phyloP scores from a whole-genome alignment of 805 yeast species.

The Metschnikowia proteae region DNA sequence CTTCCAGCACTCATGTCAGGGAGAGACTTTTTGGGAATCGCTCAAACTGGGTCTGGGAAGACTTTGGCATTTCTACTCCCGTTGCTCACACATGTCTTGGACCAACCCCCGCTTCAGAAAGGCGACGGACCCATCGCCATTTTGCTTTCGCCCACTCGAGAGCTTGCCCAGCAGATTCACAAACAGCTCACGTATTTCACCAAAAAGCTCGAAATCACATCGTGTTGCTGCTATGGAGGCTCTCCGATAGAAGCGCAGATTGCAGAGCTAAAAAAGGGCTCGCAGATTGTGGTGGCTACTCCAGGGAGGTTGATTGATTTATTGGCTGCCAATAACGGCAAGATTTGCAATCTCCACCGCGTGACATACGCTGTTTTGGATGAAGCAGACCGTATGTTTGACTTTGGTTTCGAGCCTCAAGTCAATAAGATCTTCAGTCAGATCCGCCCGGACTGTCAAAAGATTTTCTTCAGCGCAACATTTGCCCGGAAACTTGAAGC shows the following conservation, averaged over 20 bases:
- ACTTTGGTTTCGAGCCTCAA: conserved; percentile 96
- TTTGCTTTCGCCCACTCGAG: conserved; percentile 88
- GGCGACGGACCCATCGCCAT: conserved; percentile 78
- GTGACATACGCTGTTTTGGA: conserved; percentile 85
- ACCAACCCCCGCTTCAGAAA: conserved; percentile 51
- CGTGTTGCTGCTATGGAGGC: conserved; percentile 89
- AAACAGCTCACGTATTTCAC: conserved; percentile 62
- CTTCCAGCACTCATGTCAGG: conserved; percentile 90
- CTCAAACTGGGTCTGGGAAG: conserved; percentile 96
- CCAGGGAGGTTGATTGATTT: conserved; percentile 94
- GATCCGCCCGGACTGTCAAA: conserved; percentile 81
- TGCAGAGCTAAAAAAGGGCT: conserved; percentile 70
- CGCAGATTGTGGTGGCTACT: conserved; percentile 83
- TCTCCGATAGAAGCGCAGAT: conserved; percentile 79
- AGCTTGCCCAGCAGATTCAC: conserved; percentile 78
- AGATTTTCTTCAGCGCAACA: conserved; percentile 90
- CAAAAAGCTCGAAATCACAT: conserved; percentile 44
- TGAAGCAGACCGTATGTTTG: conserved; percentile 96
- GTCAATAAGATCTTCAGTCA: conserved; percentile 74
- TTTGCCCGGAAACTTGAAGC: conserved; percentile 78
- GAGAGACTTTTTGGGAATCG: conserved; percentile 85
- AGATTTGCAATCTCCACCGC: conserved; percentile 61
- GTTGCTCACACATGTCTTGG: conserved; percentile 74
- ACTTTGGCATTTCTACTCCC: conserved; percentile 87
- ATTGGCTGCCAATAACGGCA: conserved; percentile 76